These are phyloP conservation scores for Lactarius tabidus DNA, from an alignment of 768 basidiomycete genomes.

Conservation along the genomic window DNA sequence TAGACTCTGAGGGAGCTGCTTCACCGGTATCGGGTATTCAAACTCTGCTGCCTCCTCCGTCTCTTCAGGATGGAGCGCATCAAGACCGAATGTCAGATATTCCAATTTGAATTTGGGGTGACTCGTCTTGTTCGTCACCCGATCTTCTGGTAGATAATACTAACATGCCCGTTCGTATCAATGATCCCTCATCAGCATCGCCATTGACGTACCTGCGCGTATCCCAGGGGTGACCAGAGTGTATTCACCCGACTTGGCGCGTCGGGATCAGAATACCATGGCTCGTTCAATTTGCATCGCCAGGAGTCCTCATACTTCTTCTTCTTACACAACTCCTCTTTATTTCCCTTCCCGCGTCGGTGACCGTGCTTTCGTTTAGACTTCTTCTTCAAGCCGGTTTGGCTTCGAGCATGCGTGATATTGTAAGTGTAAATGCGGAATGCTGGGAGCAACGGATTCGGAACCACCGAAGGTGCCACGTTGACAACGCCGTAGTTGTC, in stretches of 20 bases:
- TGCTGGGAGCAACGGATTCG: slow-evolving; percentile 80
- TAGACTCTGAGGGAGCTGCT: slow-evolving; percentile 50
- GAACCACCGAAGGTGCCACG: slow-evolving; percentile 77
- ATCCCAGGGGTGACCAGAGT: slow-evolving; percentile 73
- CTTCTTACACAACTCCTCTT: slow-evolving; percentile 42
- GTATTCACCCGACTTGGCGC: slow-evolving; percentile 71
- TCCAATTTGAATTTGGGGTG: slow-evolving; percentile 69
- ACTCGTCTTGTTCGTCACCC: slow-evolving; percentile 44
- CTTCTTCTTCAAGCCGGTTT: slow-evolving; percentile 5
- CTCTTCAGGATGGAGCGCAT: slow-evolving; percentile 39
- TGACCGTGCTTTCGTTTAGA: slow-evolving; percentile 48
- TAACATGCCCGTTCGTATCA: slow-evolving; percentile 29
- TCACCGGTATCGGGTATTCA: slow-evolving; percentile 52
- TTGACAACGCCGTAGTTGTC: slow-evolving; percentile 74
- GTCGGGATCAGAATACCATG: slow-evolving; percentile 56
- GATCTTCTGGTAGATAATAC: slow-evolving; percentile 59
- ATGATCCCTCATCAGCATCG: slow-evolving; percentile 16
- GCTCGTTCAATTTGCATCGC: slow-evolving; percentile 56
- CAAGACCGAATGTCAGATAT: slow-evolving; percentile 62
- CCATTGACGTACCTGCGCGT: slow-evolving; percentile 65
- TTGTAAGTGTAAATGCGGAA: slow-evolving; percentile 85
- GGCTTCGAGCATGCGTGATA: slow-evolving; percentile 40
- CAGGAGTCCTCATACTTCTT: slow-evolving; percentile 54
- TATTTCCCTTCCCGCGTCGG: slow-evolving; percentile 31
- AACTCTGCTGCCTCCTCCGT: slow-evolving; percentile 29